Evolutionary conservation across 164 flowering plant genomes (phyloP).

Genomic region (Macadamia integrifolia): DNA sequence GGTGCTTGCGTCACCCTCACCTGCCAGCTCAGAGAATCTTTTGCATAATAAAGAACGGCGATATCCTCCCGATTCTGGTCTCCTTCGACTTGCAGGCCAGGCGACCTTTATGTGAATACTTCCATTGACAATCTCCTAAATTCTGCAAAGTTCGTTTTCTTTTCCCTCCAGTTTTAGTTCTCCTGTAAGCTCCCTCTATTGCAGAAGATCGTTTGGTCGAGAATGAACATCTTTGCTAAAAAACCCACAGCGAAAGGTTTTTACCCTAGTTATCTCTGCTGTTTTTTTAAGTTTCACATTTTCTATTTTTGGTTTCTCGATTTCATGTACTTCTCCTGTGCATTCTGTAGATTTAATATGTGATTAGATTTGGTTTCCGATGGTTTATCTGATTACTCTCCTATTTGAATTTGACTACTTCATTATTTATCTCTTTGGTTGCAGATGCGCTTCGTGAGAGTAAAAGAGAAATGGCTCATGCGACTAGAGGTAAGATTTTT

Average conservation of each 20-base stretch:
- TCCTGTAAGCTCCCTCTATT: neutral
- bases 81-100: neutral
- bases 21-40: no score
- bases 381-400: neutral
- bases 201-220: neutral
- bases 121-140: neutral
- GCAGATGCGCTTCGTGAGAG: constrained; percentile 80
- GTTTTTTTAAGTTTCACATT: neutral
- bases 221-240: constrained; percentile 66
- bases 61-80: neutral
- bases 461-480: constrained; percentile 71
- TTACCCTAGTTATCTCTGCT: constrained; percentile 6
- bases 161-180: neutral
- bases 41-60: neutral
- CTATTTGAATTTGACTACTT: neutral
- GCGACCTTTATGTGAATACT: neutral
- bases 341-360: no score
- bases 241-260: constrained; percentile 78
- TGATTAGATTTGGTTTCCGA: neutral
- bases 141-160: neutral
- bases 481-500: constrained; percentile 61
- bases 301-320: neutral
- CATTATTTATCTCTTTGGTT: constrained; percentile 3
- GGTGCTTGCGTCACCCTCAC: no score
- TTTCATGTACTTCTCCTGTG: neutral